phyloP scores from a whole-genome alignment of 805 yeast genomes.

The Metschnikowia vanudenii region DNA sequence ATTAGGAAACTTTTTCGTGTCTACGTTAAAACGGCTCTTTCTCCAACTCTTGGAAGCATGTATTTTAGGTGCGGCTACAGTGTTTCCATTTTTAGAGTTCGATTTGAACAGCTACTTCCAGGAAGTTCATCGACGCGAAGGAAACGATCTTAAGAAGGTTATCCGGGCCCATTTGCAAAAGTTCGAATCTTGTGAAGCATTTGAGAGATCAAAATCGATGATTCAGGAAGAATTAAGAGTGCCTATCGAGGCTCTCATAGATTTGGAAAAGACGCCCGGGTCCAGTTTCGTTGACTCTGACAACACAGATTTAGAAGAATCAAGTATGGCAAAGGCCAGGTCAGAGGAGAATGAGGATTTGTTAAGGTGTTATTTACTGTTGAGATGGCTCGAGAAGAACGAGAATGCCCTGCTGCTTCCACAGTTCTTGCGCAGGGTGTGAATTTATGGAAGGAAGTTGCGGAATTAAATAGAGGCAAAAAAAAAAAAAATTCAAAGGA shows the following conservation, averaged over 20 bases:
- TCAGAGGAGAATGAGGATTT: conserved; percentile 4
- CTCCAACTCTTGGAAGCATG: background rate
- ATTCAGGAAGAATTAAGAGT: conserved; percentile 4
- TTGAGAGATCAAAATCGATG: background rate
- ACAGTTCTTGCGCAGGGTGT: conserved; percentile 1
- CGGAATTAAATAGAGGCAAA: no score
- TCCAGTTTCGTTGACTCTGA: background rate
- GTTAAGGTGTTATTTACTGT: conserved; percentile 7
- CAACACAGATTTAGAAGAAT: background rate
- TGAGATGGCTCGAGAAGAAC: conserved; percentile 8
- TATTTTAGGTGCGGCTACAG: conserved; percentile 2
- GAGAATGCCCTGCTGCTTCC: conserved; percentile 2
- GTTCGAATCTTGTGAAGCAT: background rate
- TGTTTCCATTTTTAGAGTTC: conserved; percentile 2
- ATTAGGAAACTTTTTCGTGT: background rate
- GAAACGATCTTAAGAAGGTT: background rate
- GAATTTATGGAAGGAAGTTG: background rate
- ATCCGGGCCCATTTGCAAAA: background rate
- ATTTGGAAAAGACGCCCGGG: background rate
- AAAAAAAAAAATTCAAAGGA: no score
- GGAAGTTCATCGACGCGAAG: background rate
- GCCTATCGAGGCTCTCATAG: conserved; percentile 4
- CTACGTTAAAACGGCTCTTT: conserved; percentile 2
- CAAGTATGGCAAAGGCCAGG: background rate
- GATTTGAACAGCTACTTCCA: background rate